Conservation (phyloP, 192 early-diverging fungal genomes). For the Coemansia sp. region DNA sequence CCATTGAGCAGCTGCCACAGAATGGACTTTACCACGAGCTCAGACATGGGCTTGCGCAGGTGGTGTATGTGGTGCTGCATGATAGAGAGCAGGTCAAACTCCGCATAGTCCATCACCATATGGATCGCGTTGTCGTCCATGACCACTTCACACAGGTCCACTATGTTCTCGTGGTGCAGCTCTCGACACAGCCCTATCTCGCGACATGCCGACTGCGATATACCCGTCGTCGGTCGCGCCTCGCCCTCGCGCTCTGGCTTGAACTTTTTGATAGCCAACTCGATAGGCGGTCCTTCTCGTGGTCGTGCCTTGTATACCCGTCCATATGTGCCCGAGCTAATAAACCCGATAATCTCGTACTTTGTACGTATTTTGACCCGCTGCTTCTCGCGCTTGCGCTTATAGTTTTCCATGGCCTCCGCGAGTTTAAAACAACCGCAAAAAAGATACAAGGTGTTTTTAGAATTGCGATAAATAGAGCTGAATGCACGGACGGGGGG, state of each 20-base stretch:
- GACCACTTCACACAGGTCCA: conserved; percentile 85
- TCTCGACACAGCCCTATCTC: conserved; percentile 95
- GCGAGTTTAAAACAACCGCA: not conserved
- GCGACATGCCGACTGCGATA: conserved; percentile 92
- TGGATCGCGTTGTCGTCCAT: conserved; percentile 92
- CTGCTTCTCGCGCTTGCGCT: conserved; percentile 58
- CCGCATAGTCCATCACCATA: conserved; percentile 98
- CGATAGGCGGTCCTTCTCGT: conserved; percentile 55
- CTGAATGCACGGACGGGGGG: not conserved
- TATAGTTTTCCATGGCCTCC: conserved; percentile 54
- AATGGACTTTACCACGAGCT: conserved; percentile 85
- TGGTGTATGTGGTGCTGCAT: conserved; percentile 86
- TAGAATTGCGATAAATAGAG: not conserved
- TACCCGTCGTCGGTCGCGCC: conserved; percentile 65
- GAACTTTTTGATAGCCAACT: conserved; percentile 97
- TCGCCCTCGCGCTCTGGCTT: conserved; percentile 96
- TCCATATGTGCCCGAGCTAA: conserved; percentile 96
- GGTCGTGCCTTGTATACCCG: conserved; percentile 90
- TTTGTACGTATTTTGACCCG: conserved; percentile 63
- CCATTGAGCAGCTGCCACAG: conserved; percentile 91
- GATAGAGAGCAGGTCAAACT: conserved; percentile 90
- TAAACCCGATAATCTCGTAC: conserved; percentile 89
- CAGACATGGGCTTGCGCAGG: conserved; percentile 78
- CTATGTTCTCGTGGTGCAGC: conserved; percentile 86
- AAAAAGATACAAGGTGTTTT: not conserved